These are phyloP conservation scores for Lentinula guzmanii DNA, from an alignment of 768 basidiomycete genomes.

Conservation along the genomic window DNA sequence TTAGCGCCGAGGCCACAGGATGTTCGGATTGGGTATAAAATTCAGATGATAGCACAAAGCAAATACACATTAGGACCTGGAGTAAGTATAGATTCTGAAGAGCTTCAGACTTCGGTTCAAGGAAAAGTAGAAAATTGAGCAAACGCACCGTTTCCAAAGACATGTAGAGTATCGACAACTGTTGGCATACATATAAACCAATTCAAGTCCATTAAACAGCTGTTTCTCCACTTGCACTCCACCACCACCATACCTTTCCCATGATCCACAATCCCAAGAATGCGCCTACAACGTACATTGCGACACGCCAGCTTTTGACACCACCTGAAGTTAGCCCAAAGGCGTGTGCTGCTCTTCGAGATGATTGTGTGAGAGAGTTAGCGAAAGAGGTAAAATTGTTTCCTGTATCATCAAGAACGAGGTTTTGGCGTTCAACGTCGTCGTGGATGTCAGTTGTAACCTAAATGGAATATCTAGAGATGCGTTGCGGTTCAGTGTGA, in stretches of 20 bases:
- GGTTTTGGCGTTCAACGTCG: conserved; percentile 80
- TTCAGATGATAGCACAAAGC: not conserved
- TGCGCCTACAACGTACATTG: conserved; percentile 47
- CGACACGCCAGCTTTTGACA: conserved; percentile 65
- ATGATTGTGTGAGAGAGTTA: conserved; percentile 56
- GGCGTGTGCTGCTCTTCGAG: conserved; percentile 63
- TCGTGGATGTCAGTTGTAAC: conserved; percentile 85
- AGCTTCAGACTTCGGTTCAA: not conserved
- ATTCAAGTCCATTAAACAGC: not conserved
- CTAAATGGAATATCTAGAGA: conserved; percentile 26
- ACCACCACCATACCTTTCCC: conserved; percentile 46
- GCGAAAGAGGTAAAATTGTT: conserved; percentile 66
- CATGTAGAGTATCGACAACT: not conserved
- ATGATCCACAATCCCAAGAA: conserved; percentile 55
- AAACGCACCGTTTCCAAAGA: not conserved
- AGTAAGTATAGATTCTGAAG: not conserved
- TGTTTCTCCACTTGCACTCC: conserved; percentile 22
- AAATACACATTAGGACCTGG: not conserved
- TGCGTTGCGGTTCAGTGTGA: not conserved
- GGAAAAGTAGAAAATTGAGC: not conserved
- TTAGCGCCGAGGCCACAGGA: too few relatives aligned
- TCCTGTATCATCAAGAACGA: conserved; percentile 66
- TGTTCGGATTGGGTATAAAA: not conserved
- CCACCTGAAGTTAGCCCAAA: conserved; percentile 67
- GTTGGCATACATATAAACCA: not conserved